Evolutionary conservation across 176 grass and related monocot species (phyloP).

Genomic region (Carex littledalei): DNA sequence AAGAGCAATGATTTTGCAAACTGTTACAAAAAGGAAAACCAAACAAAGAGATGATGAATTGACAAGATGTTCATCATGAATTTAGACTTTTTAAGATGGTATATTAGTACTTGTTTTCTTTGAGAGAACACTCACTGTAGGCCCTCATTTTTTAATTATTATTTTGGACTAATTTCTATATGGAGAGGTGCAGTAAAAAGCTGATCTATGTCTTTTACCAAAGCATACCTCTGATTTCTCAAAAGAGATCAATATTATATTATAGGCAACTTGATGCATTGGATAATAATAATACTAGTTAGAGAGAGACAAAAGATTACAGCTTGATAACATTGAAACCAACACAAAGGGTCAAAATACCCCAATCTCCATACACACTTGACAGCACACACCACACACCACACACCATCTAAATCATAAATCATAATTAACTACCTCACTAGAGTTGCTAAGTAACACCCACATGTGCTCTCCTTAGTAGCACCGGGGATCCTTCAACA

Average conservation of each 20-base stretch:
- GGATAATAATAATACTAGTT: constrained; percentile 5
- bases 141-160: too few species aligned
- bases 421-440: not conserved
- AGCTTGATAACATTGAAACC: constrained; percentile 7
- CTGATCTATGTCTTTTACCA: not conserved
- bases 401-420: not conserved
- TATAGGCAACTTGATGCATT: not conserved
- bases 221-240: not conserved
- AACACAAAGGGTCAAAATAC: constrained; percentile 22
- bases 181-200: not conserved
- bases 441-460: constrained; percentile 40
- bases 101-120: not conserved
- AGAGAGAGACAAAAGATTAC: not conserved
- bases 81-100: not conserved
- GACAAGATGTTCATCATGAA: not conserved
- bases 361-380: not conserved
- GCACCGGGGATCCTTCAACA: constrained; percentile 63
- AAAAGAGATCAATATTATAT: not conserved
- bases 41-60: not conserved
- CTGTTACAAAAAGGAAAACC: not conserved
- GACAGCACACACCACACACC: not conserved
- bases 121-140: too few species aligned
- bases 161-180: not conserved
- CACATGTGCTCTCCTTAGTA: constrained; percentile 57
- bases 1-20: too few species aligned